These are phyloP conservation scores for Echeveria elegans DNA, from an alignment of 164 flowering plant species.

Conservation along the genomic window DNA sequence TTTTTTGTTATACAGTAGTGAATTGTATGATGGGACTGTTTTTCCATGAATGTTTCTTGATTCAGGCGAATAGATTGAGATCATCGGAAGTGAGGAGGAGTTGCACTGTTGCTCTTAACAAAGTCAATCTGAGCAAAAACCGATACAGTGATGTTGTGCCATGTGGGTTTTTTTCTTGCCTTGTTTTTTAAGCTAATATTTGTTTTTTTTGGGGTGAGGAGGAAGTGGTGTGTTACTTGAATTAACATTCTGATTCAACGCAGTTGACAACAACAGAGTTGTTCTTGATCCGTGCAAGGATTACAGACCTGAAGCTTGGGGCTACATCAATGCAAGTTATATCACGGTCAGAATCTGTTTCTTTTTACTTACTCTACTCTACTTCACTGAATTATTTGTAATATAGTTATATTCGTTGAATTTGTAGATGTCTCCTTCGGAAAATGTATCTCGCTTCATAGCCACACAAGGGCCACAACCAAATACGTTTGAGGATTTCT, in stretches of 20 bases:
- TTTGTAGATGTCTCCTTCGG: slow-evolving; percentile 45
- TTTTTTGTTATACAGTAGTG: not conserved
- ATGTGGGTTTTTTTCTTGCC: slow-evolving; percentile 29
- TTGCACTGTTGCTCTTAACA: slow-evolving; percentile 55
- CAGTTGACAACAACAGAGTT: slow-evolving; percentile 76
- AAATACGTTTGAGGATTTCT: slow-evolving; percentile 84
- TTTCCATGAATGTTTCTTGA: slow-evolving; percentile 1
- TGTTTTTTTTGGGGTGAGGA: not conserved
- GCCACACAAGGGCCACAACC: slow-evolving; percentile 99
- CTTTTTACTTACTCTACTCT: not conserved
- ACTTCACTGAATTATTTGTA: not conserved
- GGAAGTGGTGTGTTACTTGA: slow-evolving; percentile 2
- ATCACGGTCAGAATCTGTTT: slow-evolving; percentile 31
- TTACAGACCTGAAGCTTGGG: slow-evolving; percentile 40
- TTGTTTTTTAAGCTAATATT: not conserved
- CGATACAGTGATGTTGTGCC: slow-evolving; percentile 74
- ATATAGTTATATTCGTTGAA: slow-evolving; percentile 8
- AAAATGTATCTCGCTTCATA: slow-evolving; percentile 55
- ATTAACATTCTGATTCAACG: slow-evolving; percentile 10
- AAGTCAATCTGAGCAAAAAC: slow-evolving; percentile 52
- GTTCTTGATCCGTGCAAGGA: slow-evolving; percentile 47
- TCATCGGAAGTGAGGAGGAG: slow-evolving; percentile 34
- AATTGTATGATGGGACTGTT: not conserved
- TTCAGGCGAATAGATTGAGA: slow-evolving; percentile 49
- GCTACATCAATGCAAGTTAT: slow-evolving; percentile 81